phyloP scores from a whole-genome alignment of 2,329 filamentous ascomycete genomes.

The Colletotrichum salicis region DNA sequence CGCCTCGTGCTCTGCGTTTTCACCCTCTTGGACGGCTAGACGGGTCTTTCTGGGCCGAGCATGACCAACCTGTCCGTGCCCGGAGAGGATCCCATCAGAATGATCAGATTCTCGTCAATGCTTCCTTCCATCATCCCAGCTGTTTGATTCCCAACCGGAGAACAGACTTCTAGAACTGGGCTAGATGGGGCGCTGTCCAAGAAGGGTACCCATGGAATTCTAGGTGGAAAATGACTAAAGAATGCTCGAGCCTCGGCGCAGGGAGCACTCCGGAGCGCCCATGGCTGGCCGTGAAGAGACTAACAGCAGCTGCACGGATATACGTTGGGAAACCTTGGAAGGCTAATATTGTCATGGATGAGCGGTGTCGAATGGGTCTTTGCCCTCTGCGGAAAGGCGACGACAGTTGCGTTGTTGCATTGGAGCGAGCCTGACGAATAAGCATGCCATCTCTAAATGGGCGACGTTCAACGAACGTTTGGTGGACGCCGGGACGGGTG shows the following conservation, averaged over 20 bases:
- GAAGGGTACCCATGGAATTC: neutral
- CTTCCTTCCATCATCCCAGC: constrained; percentile 17
- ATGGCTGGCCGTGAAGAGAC: constrained; percentile 19
- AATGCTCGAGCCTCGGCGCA: constrained; percentile 31
- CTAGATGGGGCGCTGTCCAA: constrained; percentile 1
- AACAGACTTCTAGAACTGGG: constrained; percentile 23
- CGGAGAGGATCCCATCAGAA: neutral
- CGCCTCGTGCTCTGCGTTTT: constrained; percentile 8
- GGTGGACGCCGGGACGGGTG: neutral
- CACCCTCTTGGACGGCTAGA: neutral
- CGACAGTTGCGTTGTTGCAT: neutral
- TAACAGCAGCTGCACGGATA: constrained; percentile 31
- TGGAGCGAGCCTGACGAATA: constrained; percentile 26
- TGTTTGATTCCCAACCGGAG: neutral
- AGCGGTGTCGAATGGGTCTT: constrained; percentile 6
- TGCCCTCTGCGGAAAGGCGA: constrained; percentile 14
- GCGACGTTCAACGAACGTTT: neutral
- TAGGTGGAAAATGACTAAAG: neutral
- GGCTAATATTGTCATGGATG: constrained; percentile 14
- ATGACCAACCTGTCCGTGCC: neutral
- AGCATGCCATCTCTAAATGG: constrained; percentile 21
- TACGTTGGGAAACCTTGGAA: constrained; percentile 14
- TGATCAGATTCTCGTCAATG: neutral
- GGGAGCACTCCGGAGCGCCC: constrained; percentile 12
- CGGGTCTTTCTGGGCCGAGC: neutral